Evolutionary conservation across 345 rosid genomes (phyloP), one percentile per base, ranked within the genome.

Genomic region (Garcia nutans): DNA sequence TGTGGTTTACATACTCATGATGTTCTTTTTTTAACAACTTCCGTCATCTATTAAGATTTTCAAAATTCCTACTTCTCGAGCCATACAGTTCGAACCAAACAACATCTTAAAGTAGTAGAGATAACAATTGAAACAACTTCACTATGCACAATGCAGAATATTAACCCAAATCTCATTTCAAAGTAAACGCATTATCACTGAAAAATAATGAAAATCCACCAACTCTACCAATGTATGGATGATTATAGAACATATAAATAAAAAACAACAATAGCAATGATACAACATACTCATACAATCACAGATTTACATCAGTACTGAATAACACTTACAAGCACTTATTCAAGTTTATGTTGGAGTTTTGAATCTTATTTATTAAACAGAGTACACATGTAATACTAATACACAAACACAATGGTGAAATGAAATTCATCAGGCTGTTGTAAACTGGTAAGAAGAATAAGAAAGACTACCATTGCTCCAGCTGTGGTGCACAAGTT

Each of bases 401-500:
- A 37, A 37, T 3, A 37, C 41, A 37, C 41, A 37, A 37, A 37
- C 41, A 68, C 72, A 24, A 16, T 3, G 8, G 20, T 62, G 33
- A 1, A 55, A 62, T 47, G 70, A 24, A 47, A 52, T 82, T 77
- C 85, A 85, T 31, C 63, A 9, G 82, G 49, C 66, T 28, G 87
- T 37, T 13, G 88, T 75, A 74, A 93, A 96, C 83, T 85, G 84
- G 74, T 96, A 89, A 68, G 98, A 93, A 65, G 98, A 78, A 82
- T 90, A 96, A 23, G 98, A 96, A 70, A 93, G 74, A 31, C 89
- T 65, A 64, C 93, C 93, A 42, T 80, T 76, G 24, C 78, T 79
- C 99, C 98, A 96, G 71, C 99, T 96, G 23, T 82, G 84, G 76
- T 93, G 99, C 44, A 93, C 79, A 63, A 88, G 93, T 82, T 87